Evolutionary conservation across 495 filamentous ascomycete species (phyloP).

Genomic region (Lophiostoma macrostomum): DNA sequence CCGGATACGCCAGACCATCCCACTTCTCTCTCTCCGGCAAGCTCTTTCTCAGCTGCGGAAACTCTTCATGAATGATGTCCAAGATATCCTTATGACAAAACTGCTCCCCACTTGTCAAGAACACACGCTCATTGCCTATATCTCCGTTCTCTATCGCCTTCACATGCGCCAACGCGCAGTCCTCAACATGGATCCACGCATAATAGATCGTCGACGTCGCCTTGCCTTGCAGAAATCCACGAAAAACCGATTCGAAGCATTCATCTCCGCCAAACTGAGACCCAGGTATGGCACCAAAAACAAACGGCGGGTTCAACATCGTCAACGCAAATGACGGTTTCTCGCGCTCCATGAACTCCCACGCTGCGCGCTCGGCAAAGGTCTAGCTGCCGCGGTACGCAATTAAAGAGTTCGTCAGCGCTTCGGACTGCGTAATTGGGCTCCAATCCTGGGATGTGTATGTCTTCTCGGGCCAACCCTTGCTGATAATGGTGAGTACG

Average conservation of each 20-base stretch:
- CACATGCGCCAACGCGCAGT: conserved; percentile 3
- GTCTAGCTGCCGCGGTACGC: conserved; percentile 14
- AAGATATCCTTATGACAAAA: conserved; percentile 5
- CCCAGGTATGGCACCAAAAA: conserved; percentile 15
- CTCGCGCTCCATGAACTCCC: conserved; percentile 19
- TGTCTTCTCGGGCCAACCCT: conserved; percentile 10
- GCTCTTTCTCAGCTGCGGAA: conserved; percentile 8
- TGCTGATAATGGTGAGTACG: too few species aligned
- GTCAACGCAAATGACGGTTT: conserved; percentile 15
- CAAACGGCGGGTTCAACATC: conserved; percentile 13
- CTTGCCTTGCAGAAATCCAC: not conserved
- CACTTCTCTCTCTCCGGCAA: not conserved
- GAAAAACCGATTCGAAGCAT: not conserved
- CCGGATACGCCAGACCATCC: not conserved
- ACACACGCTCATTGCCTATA: not conserved
- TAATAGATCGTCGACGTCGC: not conserved
- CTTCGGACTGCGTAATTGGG: conserved; percentile 23
- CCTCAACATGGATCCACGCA: conserved; percentile 6
- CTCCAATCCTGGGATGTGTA: conserved; percentile 29
- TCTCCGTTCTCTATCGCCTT: not conserved
- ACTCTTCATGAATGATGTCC: conserved; percentile 6
- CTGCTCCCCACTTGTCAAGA: conserved; percentile 1
- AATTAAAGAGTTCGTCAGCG: conserved; percentile 4
- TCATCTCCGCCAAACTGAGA: not conserved
- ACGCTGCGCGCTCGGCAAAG: conserved; percentile 20